Conservation (phyloP, 164 flowering plant species). For the Stephania yunnanensis region DNA sequence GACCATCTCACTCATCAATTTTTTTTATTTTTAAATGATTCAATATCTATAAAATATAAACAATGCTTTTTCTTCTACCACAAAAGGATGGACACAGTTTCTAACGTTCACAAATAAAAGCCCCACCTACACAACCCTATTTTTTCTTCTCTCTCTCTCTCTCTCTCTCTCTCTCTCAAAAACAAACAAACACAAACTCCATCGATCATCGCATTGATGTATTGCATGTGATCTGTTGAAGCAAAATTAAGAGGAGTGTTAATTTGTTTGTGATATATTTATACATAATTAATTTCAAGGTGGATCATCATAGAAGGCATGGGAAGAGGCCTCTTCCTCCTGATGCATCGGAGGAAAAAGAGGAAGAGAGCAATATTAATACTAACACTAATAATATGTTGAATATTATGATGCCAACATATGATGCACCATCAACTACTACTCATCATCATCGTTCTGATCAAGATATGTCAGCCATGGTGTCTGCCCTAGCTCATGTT, state of each 20-base stretch:
- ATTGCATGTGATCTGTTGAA: too few species aligned
- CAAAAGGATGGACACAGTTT: neutral
- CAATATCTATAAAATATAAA: neutral
- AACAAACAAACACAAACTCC: too few species aligned
- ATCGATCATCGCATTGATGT: too few species aligned
- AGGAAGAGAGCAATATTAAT: constrained; percentile 15
- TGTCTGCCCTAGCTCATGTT: constrained; percentile 54
- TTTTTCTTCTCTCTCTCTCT: neutral
- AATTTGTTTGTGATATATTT: too few species aligned
- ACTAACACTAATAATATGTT: too few species aligned
- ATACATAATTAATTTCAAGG: constrained; percentile 20
- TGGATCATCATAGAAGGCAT: constrained; percentile 62
- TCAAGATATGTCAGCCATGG: constrained; percentile 53
- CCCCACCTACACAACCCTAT: constrained; percentile 16
- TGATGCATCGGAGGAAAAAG: constrained; percentile 39
- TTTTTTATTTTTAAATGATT: too few species aligned
- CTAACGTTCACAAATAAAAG: constrained; percentile 9
- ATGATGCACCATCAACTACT: constrained; percentile 18
- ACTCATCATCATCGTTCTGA: constrained; percentile 26
- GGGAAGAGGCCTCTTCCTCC: constrained; percentile 54
- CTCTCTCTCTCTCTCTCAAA: neutral
- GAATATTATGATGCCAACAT: neutral
- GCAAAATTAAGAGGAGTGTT: too few species aligned
- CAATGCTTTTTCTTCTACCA: constrained; percentile 5
- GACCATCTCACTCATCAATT: neutral